Evolutionary conservation across 2,329 filamentous ascomycete genomes (phyloP).

Genomic region (Scedosporium boydii): DNA sequence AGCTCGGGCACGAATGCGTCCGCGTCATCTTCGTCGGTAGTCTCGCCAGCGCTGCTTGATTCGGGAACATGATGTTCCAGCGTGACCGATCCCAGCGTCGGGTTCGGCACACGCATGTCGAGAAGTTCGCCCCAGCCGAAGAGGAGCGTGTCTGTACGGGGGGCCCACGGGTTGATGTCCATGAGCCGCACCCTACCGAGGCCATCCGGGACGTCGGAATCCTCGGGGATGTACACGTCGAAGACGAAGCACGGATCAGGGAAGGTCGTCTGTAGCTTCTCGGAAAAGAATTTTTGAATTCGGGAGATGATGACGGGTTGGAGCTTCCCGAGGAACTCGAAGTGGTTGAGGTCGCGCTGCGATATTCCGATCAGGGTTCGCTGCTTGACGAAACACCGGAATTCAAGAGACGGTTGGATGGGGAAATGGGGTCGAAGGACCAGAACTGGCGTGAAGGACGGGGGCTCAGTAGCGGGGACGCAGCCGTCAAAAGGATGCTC

Average conservation of each 20-base stretch:
- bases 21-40: slow-evolving; percentile 28
- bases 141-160: slow-evolving; percentile 75
- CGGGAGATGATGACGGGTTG: slow-evolving; percentile 55
- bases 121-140: slow-evolving; percentile 88
- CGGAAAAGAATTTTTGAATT: slow-evolving; percentile 69
- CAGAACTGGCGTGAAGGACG: slow-evolving; percentile 66
- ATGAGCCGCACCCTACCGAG: slow-evolving; percentile 75
- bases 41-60: slow-evolving; percentile 26
- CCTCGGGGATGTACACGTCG: slow-evolving; percentile 81
- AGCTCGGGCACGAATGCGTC: slow-evolving; percentile 59
- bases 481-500: slow-evolving; percentile 83
- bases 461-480: slow-evolving; percentile 27
- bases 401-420: slow-evolving; percentile 85
- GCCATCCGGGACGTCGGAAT: slow-evolving; percentile 40
- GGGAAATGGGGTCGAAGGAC: slow-evolving; percentile 82
- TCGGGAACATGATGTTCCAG: slow-evolving; percentile 15
- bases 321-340: slow-evolving; percentile 64
- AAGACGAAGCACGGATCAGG: slow-evolving; percentile 79
- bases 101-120: slow-evolving; percentile 52
- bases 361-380: slow-evolving; percentile 71
- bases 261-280: slow-evolving; percentile 65
- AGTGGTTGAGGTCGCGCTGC: slow-evolving; percentile 86
- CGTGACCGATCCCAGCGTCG: slow-evolving; percentile 39
- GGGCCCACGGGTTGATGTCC: slow-evolving; percentile 93
- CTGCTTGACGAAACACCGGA: slow-evolving; percentile 87